A percentile compares a stretch with the other conserved stretches of the same genome.
These are phyloP conservation scores for Neoboletus brunneissimus DNA, from an alignment of 768 basidiomycete species.

Conservation along the genomic window DNA sequence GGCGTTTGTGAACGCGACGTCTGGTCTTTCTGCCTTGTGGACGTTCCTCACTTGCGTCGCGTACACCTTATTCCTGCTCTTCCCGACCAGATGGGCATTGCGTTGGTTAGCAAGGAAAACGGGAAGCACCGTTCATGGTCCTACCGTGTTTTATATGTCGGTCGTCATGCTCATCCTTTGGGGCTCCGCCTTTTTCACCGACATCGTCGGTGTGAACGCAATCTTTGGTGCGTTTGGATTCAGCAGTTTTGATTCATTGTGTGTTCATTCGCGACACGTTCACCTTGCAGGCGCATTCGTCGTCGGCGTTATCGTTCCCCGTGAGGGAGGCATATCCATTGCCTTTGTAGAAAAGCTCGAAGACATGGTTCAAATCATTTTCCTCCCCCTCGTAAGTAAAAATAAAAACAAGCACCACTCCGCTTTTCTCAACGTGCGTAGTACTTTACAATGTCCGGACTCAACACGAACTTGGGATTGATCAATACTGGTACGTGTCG, in stretches of 20 bases:
- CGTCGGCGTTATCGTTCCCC: constrained; percentile 78
- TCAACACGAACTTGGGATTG: constrained; percentile 87
- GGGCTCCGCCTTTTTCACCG: constrained; percentile 88
- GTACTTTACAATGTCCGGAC: constrained; percentile 93
- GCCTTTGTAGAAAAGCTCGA: constrained; percentile 90
- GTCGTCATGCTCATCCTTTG: constrained; percentile 77
- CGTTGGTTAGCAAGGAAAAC: constrained; percentile 72
- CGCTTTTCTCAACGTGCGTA: constrained; percentile 27
- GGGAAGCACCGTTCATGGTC: constrained; percentile 78
- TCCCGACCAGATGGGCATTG: constrained; percentile 60
- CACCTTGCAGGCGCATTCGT: constrained; percentile 67
- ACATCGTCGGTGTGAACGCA: constrained; percentile 90
- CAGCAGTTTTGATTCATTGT: not conserved
- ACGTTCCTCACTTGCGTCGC: constrained; percentile 78
- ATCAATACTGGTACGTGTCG: constrained; percentile 61
- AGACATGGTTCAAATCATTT: constrained; percentile 88
- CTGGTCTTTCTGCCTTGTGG: constrained; percentile 81
- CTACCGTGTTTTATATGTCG: constrained; percentile 88
- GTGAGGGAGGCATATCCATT: constrained; percentile 83
- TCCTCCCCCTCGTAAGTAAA: constrained; percentile 75
- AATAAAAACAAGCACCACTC: not conserved
- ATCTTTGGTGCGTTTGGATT: constrained; percentile 64
- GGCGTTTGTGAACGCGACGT: constrained; percentile 85
- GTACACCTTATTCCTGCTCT: constrained; percentile 75
- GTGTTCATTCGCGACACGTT: not conserved